These are phyloP conservation scores for Carpinus fangiana DNA, from an alignment of 306 rosid genomes.

Conservation along the genomic window DNA sequence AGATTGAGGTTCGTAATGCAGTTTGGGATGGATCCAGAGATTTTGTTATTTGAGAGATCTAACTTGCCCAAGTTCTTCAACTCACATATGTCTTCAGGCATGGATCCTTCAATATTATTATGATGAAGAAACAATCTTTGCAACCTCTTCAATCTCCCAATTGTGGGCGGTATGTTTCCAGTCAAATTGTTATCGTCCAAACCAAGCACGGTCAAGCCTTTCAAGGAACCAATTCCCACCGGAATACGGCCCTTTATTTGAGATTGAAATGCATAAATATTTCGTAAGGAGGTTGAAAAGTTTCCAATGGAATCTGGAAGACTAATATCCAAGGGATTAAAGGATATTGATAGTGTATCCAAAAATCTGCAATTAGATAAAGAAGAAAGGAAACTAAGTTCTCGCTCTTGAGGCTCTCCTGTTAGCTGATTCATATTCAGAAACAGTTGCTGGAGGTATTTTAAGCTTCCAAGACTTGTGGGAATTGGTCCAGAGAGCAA, in stretches of 20 bases:
- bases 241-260: not conserved
- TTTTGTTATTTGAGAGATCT: not conserved
- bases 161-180: not conserved
- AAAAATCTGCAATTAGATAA: not conserved
- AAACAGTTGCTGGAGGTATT: not conserved
- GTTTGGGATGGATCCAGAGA: not conserved
- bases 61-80: not conserved
- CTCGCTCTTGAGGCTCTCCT: not conserved
- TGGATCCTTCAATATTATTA: not conserved
- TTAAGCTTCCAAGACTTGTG: not conserved
- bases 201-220: not conserved
- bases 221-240: not conserved
- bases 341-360: rapidly evolving
- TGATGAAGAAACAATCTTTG: rapidly evolving
- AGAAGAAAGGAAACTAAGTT: not conserved
- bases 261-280: not conserved
- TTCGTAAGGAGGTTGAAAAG: not conserved
- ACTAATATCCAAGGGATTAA: not conserved
- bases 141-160: not conserved
- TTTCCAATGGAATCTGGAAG: not conserved
- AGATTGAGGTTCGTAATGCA: not conserved
- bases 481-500: not conserved
- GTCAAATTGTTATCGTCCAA: not conserved
- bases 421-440: not conserved
- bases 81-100: not conserved